A percentile compares a stretch with the other conserved stretches of the same genome.
Evolutionary conservation across 495 filamentous ascomycete species (phyloP).

Genomic region (Penicillium angulare): DNA sequence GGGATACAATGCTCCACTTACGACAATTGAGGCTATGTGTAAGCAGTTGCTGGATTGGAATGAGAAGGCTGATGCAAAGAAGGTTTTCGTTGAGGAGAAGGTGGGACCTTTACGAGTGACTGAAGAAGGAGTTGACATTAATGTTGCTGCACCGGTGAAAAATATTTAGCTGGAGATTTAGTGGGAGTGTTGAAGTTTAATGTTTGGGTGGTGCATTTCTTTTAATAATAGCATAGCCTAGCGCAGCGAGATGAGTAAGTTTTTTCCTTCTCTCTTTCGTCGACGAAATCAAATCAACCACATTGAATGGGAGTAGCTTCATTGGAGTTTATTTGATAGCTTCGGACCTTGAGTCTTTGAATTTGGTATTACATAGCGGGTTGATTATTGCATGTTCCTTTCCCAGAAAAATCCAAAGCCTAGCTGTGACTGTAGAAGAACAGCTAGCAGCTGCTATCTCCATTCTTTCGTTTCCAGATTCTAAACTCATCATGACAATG

Average conservation of each 20-base stretch:
- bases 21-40: constrained; percentile 54
- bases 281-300: not conserved
- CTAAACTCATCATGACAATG: too few relatives aligned
- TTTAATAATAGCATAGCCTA: constrained; percentile 2
- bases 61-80: constrained; percentile 17
- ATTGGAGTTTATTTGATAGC: too few relatives aligned
- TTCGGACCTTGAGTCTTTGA: too few relatives aligned
- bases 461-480: too few relatives aligned
- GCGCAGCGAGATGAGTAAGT: not conserved
- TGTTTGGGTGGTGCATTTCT: not conserved
- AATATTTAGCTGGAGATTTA: constrained; percentile 2
- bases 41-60: constrained; percentile 56
- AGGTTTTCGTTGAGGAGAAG: constrained; percentile 4
- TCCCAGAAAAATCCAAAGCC: too few relatives aligned
- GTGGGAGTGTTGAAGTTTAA: not conserved
- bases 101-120: constrained; percentile 11
- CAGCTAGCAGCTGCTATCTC: too few relatives aligned
- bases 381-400: too few relatives aligned
- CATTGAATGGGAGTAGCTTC: not conserved
- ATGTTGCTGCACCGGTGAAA: constrained; percentile 18
- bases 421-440: too few relatives aligned
- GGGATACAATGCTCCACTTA: constrained; percentile 50
- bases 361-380: too few relatives aligned
- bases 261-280: not conserved
- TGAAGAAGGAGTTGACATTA: constrained; percentile 20